Conservation (phyloP, 2,329 filamentous ascomycete genomes). For the Clonostachys rhizophaga region DNA sequence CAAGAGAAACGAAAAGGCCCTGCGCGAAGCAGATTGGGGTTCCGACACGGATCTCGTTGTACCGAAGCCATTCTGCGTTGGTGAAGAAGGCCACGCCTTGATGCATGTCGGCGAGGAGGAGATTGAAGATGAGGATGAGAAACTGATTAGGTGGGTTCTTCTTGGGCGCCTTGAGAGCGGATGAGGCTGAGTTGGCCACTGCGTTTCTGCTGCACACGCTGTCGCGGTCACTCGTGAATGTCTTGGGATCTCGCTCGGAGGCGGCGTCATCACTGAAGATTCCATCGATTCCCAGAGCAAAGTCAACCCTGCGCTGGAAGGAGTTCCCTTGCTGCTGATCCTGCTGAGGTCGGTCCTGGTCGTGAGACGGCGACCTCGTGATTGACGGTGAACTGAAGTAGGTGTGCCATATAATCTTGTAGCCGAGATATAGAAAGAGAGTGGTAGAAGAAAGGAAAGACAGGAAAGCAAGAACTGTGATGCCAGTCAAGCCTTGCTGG, state of each 20-base stretch:
- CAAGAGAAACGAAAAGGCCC: constrained; percentile 64
- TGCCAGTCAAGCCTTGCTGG: constrained; percentile 18
- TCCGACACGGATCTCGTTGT: constrained; percentile 48
- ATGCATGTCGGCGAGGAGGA: constrained; percentile 63
- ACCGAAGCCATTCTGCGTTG: constrained; percentile 52
- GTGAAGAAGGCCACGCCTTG: constrained; percentile 61
- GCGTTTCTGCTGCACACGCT: neutral
- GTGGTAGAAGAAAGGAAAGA: constrained; percentile 19
- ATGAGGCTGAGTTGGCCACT: neutral
- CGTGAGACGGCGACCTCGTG: neutral
- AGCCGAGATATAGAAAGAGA: constrained; percentile 22
- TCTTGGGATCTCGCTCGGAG: neutral
- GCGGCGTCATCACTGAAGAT: constrained; percentile 14
- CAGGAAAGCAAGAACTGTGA: constrained; percentile 18
- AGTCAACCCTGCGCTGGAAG: constrained; percentile 19
- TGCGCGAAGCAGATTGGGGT: constrained; percentile 55
- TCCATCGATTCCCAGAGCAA: constrained; percentile 27
- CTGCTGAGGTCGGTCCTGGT: neutral
- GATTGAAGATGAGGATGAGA: constrained; percentile 64
- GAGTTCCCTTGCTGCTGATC: constrained; percentile 1
- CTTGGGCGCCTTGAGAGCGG: neutral
- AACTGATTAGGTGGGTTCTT: constrained; percentile 56
- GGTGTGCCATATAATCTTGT: constrained; percentile 21
- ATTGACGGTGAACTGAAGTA: constrained; percentile 6
- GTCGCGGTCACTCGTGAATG: neutral